These are phyloP conservation scores for Candida yuanshanica DNA, from an alignment of 805 yeast genomes.

Conservation along the genomic window DNA sequence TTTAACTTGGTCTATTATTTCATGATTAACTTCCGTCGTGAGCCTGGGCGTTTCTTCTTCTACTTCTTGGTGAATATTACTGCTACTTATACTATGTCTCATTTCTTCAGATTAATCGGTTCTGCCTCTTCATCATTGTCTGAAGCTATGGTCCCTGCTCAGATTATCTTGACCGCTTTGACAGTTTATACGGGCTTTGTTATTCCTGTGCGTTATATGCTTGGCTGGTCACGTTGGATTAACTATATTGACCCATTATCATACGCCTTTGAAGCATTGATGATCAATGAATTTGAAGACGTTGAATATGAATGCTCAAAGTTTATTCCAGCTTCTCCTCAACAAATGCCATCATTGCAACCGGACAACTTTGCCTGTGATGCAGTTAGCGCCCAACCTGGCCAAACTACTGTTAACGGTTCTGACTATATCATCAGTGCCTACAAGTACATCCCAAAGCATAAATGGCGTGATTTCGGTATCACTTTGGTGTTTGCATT, in stretches of 20 bases:
- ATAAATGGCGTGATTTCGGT: slow-evolving; percentile 64
- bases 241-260: slow-evolving; percentile 54
- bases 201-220: slow-evolving; percentile 49
- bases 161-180: slow-evolving; percentile 42
- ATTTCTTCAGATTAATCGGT: slow-evolving; percentile 49
- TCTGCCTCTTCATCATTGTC: slow-evolving; percentile 41
- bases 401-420: slow-evolving; percentile 45
- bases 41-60: slow-evolving; percentile 51
- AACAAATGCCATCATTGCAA: slow-evolving; percentile 17
- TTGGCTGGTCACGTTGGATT: slow-evolving; percentile 65
- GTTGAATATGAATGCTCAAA: slow-evolving; percentile 39
- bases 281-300: slow-evolving; percentile 52
- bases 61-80: slow-evolving; percentile 38
- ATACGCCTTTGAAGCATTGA: slow-evolving; percentile 51
- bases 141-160: slow-evolving; percentile 55
- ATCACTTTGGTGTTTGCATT: slow-evolving; percentile 50
- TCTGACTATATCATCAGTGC: slow-evolving; percentile 39
- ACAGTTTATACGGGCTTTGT: slow-evolving; percentile 53
- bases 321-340: slow-evolving; percentile 37
- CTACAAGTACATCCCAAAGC: slow-evolving; percentile 38
- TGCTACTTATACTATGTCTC: slow-evolving; percentile 51
- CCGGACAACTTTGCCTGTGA: slow-evolving; percentile 41
- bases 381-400: slow-evolving; percentile 52
- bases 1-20: slow-evolving; percentile 50
- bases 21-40: slow-evolving; percentile 46